Conservation (phyloP, 2,329 filamentous ascomycete species). For the Neopestalotiopsis sp. region DNA sequence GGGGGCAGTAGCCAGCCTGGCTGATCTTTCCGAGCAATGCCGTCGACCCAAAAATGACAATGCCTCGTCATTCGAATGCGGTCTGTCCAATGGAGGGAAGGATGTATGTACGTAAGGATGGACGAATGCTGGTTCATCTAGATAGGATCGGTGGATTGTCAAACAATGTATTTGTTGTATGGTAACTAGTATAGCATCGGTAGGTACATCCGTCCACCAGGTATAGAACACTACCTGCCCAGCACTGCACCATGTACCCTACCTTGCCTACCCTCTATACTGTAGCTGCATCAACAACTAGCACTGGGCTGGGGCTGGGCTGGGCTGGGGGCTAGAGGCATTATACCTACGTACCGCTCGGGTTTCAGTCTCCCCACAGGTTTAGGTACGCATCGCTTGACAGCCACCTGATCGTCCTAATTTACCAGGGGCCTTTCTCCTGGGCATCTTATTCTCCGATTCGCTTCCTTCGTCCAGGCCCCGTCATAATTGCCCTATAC, state of each 20-base stretch:
- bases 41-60: conserved; percentile 3
- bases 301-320: neutral
- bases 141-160: neutral
- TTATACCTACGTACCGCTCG: neutral
- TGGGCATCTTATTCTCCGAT: conserved; percentile 20
- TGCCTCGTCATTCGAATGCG: neutral
- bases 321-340: neutral
- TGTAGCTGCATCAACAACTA: conserved; percentile 12
- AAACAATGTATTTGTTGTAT: neutral
- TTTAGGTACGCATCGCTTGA: conserved; percentile 38
- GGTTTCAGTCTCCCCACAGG: conserved; percentile 39
- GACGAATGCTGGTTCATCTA: neutral
- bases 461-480: conserved; percentile 25
- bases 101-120: neutral
- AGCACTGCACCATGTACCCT: neutral
- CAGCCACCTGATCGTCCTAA: conserved; percentile 34
- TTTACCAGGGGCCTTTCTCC: conserved; percentile 9
- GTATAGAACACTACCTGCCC: neutral
- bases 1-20: neutral
- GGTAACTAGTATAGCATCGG: neutral
- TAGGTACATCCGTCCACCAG: neutral
- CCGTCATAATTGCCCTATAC: conserved; percentile 30
- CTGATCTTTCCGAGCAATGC: conserved; percentile 14
- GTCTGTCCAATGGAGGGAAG: neutral
- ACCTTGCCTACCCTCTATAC: neutral